Base-by-base conservation (phyloP, 2,329 filamentous ascomycete species). In the Ceratocystis alfenasii region DNA sequence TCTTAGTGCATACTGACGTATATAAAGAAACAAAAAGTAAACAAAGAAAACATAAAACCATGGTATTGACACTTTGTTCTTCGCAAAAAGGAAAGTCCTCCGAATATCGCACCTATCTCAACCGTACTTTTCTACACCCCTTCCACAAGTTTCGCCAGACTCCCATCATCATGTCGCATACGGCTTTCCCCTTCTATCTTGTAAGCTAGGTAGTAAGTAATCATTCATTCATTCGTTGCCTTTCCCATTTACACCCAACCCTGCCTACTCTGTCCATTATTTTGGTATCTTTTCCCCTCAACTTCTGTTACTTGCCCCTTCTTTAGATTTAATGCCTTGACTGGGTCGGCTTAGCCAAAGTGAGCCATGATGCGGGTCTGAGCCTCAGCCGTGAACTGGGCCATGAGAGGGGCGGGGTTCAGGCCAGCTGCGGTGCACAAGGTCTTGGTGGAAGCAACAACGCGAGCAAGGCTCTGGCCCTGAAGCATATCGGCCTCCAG, bases 401-500 rank as follows among this genome's bases (percentile, higher is more conserved):
- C 83, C 65, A 96, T 80, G 63, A 95, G 79, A 70, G 88, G 87
- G 68, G 85, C 85, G 1, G 89, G 85, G 72, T 96, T 88, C 60
- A 94, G 79, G 64, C 85, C 86, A 4, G 90, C 87, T 36, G 83
- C 82, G 68, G 85, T 81, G 50, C 96, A 82, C 63, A 99, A 81
- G 64, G 83, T 78, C 78, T 95, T 95, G 45, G 89, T 89, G 1
- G 90, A 86, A 57, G 80, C 80, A 41, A 90, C 89, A 66, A 96
- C 88, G 68, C 87, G 85, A 68, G 80, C 83, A 30, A 89, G 90
- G 22, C 88, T 91, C 73, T 91, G 85, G 22, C 92, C 92, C 73
- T 92, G 89, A 50, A 99, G 80, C 20, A 92, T 93, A 73, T 96
- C 90, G 5, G 90, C 88, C 73, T 96, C 93, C 15, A 99, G 84